phyloP scores from a whole-genome alignment of 495 filamentous ascomycete species.

The Chaetomium fimeti region DNA sequence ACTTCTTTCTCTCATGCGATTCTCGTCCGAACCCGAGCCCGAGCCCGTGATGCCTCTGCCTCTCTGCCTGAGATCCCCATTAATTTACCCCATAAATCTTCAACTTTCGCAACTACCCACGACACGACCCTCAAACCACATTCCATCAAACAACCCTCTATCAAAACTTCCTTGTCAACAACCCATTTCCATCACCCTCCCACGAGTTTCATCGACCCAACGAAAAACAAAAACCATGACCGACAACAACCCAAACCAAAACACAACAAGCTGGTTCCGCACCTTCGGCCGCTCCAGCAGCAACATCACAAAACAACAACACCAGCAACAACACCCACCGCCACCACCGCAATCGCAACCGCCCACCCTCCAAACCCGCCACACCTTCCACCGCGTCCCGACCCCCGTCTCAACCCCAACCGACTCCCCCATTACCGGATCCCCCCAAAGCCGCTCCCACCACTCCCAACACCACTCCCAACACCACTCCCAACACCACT shows the following conservation, averaged over 20 bases:
- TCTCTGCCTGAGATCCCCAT: neutral
- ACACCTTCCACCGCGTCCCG: neutral
- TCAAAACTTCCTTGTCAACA: neutral
- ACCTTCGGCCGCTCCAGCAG: conserved; percentile 13
- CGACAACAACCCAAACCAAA: conserved; percentile 11
- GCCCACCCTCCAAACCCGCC: conserved; percentile 1
- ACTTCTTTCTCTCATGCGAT: neutral
- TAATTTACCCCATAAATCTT: neutral
- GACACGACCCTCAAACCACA: neutral
- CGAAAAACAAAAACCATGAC: conserved; percentile 8
- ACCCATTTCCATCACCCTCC: neutral
- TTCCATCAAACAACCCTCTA: neutral
- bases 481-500: neutral
- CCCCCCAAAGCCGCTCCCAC: neutral
- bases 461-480: neutral
- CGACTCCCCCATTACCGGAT: neutral
- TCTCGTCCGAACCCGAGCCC: neutral
- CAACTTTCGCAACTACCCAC: neutral
- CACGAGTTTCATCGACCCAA: neutral
- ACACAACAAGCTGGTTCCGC: conserved; percentile 13
- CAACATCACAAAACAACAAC: neutral
- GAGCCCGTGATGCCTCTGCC: neutral
- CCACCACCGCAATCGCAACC: neutral
- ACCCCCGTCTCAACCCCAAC: neutral
- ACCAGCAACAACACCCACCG: neutral